Evolutionary conservation across 1,284 basidiomycete species (phyloP).

Genomic region (Quambalaria eucalypti): DNA sequence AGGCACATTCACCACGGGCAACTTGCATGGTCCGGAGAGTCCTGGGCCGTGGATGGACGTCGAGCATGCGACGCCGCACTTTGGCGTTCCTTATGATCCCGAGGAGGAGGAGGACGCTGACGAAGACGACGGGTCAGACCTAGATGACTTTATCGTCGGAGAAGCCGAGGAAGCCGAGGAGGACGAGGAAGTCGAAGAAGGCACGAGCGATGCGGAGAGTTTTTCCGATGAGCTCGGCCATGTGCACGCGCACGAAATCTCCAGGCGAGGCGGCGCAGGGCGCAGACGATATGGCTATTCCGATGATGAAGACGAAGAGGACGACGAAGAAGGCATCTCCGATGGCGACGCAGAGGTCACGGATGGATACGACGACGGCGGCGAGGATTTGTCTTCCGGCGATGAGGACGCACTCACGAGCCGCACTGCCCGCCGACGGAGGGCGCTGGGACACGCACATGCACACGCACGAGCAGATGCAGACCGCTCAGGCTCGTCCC

Average conservation of each 20-base stretch:
- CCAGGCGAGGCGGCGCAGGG: background rate
- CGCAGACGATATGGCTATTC: background rate
- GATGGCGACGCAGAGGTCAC: background rate
- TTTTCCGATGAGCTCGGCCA: no score
- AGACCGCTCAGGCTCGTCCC: background rate
- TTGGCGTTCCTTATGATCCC: background rate
- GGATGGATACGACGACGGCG: background rate
- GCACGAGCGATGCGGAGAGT: no score
- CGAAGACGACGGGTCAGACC: background rate
- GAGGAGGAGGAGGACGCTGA: no score
- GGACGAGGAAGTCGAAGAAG: no score
- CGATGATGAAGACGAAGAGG: background rate
- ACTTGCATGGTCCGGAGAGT: background rate
- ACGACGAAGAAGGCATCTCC: background rate
- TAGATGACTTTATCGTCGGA: background rate
- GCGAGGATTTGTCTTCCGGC: no score
- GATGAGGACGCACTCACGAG: no score
- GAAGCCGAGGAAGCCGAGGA: background rate
- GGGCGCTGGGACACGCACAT: background rate
- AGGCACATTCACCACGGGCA: background rate
- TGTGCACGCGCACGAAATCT: no score
- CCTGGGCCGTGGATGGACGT: background rate
- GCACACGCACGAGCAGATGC: background rate
- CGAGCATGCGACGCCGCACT: background rate
- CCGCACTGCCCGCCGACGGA: background rate